These are phyloP conservation scores for Purpureocillium lavendulum DNA, from an alignment of 2,329 filamentous ascomycete genomes.

Conservation along the genomic window DNA sequence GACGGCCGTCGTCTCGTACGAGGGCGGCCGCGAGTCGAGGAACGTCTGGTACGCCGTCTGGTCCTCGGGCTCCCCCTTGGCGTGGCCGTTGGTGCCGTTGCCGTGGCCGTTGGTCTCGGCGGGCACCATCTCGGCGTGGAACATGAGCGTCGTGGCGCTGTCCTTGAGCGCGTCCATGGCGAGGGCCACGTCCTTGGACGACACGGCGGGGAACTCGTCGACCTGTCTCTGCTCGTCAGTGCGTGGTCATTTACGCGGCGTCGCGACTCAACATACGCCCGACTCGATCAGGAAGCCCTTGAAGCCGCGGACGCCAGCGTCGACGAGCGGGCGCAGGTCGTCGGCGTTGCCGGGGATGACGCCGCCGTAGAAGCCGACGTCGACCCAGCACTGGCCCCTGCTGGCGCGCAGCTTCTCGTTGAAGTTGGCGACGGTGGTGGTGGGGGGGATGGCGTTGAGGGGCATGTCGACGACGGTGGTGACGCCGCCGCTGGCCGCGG, in stretches of 20 bases:
- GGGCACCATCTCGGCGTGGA: constrained; percentile 98
- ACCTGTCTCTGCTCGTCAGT: constrained; percentile 52
- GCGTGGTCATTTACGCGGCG: background rate
- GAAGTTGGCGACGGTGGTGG: constrained; percentile 76
- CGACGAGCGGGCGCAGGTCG: constrained; percentile 72
- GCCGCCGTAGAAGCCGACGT: constrained; percentile 97
- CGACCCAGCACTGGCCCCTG: constrained; percentile 87
- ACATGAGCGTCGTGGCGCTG: constrained; percentile 88
- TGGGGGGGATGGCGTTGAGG: constrained; percentile 91
- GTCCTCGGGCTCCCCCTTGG: constrained; percentile 38
- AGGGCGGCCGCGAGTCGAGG: constrained; percentile 78
- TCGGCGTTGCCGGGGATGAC: constrained; percentile 82
- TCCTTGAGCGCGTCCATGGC: constrained; percentile 77
- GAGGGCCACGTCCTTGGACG: constrained; percentile 64
- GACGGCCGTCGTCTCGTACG: constrained; percentile 87
- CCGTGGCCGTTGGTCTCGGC: constrained; percentile 56
- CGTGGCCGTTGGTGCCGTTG: background rate
- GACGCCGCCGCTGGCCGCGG: constrained; percentile 89
- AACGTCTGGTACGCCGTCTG: constrained; percentile 81
- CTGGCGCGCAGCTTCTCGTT: constrained; percentile 81
- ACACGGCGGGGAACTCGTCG: constrained; percentile 92
- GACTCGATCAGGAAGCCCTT: constrained; percentile 97
- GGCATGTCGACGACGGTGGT: constrained; percentile 98
- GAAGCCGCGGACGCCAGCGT: constrained; percentile 85
- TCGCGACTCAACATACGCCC: constrained; percentile 54